A percentile compares a stretch with the other conserved stretches of the same genome.
These are phyloP conservation scores for Carex littledalei DNA, from an alignment of 176 grass and related monocot species.

Conservation along the genomic window DNA sequence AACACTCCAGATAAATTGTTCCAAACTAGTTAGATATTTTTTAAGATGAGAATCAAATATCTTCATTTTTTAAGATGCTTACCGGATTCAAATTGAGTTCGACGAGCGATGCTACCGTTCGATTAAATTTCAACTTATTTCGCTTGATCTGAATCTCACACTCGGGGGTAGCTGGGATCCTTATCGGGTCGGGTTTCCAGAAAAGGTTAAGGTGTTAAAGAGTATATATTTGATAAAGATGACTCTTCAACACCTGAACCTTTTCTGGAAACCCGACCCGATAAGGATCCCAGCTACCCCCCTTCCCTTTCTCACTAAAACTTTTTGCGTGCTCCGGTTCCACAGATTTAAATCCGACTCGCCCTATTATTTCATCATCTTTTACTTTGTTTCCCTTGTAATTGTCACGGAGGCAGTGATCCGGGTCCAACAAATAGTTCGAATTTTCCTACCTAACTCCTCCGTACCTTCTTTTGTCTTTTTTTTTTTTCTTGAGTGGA, in stretches of 20 bases:
- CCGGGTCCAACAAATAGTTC: background rate
- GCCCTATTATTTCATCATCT: background rate
- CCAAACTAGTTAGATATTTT: no score
- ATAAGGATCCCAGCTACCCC: background rate
- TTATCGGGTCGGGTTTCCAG: no score
- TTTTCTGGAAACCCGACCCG: background rate
- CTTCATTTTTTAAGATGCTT: no score
- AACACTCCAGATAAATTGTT: no score
- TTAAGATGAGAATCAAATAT: no score
- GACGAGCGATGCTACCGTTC: no score
- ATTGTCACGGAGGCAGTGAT: background rate
- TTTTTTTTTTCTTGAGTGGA: background rate
- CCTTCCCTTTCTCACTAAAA: background rate
- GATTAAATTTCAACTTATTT: no score
- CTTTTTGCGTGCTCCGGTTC: background rate
- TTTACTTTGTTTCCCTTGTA: background rate
- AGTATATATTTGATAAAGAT: background rate
- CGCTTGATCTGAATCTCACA: no score
- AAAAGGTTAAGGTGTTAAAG: no score
- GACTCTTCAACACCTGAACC: no score
- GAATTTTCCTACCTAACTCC: background rate
- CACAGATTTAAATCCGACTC: background rate
- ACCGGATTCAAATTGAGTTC: no score
- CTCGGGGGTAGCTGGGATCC: no score
- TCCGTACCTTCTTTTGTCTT: background rate